Evolutionary conservation across 352 stramenopile species (phyloP).

Genomic region (Phytophthora vignae): DNA sequence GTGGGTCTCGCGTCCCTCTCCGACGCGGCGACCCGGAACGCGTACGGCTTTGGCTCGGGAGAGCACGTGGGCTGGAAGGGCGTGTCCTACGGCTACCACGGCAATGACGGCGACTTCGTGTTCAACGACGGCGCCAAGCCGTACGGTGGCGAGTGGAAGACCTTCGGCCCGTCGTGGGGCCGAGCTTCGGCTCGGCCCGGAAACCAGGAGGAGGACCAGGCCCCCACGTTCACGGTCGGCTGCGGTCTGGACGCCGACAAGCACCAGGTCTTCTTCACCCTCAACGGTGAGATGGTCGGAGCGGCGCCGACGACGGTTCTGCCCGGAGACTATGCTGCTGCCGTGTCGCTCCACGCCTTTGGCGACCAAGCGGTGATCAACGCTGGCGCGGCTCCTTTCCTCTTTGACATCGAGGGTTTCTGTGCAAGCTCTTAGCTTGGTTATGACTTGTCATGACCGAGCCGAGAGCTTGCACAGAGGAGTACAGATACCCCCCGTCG

Average conservation of each 20-base stretch:
- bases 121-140: constrained; percentile 75
- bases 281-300: constrained; percentile 77
- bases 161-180: constrained; percentile 79
- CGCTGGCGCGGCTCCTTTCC: constrained; percentile 71
- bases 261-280: constrained; percentile 79
- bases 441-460: constrained; percentile 15
- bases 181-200: constrained; percentile 23
- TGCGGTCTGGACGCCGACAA: constrained; percentile 74
- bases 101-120: constrained; percentile 88
- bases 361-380: constrained; percentile 78
- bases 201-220: constrained; percentile 36
- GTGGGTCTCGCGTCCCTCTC: constrained; percentile 79
- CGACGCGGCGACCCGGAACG: constrained; percentile 53
- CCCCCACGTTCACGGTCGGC: constrained; percentile 61
- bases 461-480: constrained; percentile 65
- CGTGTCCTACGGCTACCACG: constrained; percentile 86
- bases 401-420: constrained; percentile 88
- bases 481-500: constrained; percentile 35
- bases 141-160: constrained; percentile 77
- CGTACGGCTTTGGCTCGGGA: constrained; percentile 85
- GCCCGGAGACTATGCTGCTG: constrained; percentile 70
- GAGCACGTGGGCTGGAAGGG: constrained; percentile 87
- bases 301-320: constrained; percentile 49
- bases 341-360: constrained; percentile 84
- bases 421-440: constrained; percentile 85